phyloP scores from a whole-genome alignment of 129 eudicot species.

The Sambucus nigra region DNA sequence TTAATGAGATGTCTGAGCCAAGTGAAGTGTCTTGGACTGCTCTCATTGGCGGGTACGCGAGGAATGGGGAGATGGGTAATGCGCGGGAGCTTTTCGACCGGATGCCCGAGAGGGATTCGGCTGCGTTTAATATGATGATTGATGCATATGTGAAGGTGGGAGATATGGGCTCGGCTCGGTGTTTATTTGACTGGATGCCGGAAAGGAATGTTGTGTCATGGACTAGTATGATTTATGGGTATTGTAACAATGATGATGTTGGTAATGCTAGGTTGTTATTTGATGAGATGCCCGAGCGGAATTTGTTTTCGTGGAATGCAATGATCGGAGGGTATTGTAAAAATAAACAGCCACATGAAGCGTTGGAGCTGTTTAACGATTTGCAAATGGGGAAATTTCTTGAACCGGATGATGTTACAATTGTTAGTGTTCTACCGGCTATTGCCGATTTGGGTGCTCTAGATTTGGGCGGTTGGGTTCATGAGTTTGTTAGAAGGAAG shows the following conservation, averaged over 20 bases:
- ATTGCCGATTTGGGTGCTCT: slow-evolving; percentile 81
- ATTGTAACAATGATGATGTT: slow-evolving; percentile 44
- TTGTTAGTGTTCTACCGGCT: slow-evolving; percentile 75
- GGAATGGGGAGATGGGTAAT: slow-evolving; percentile 34
- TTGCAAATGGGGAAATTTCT: slow-evolving; percentile 32
- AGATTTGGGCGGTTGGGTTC: slow-evolving; percentile 68
- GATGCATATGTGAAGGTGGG: slow-evolving; percentile 69
- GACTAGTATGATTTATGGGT: slow-evolving; percentile 82
- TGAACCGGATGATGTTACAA: slow-evolving; percentile 63
- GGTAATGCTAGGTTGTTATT: slow-evolving; percentile 51
- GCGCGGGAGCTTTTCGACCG: slow-evolving; percentile 38
- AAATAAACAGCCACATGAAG: slow-evolving; percentile 57
- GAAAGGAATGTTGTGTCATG: slow-evolving; percentile 71
- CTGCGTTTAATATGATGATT: slow-evolving; percentile 59
- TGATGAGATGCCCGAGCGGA: slow-evolving; percentile 63
- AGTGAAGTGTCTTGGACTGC: slow-evolving; percentile 83
- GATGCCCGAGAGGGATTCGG: slow-evolving; percentile 54
- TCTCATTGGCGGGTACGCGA: slow-evolving; percentile 62
- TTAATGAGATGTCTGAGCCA: slow-evolving; percentile 73
- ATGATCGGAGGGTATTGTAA: slow-evolving; percentile 77
- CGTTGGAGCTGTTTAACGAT: slow-evolving; percentile 44
- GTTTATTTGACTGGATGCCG: slow-evolving; percentile 41
- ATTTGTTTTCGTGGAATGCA: slow-evolving; percentile 71
- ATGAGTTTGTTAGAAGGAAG: slow-evolving; percentile 43
- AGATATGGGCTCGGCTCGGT: slow-evolving; percentile 42